Evolutionary conservation across 2,329 filamentous ascomycete species (phyloP).

Genomic region (Tolypocladium sp.): DNA sequence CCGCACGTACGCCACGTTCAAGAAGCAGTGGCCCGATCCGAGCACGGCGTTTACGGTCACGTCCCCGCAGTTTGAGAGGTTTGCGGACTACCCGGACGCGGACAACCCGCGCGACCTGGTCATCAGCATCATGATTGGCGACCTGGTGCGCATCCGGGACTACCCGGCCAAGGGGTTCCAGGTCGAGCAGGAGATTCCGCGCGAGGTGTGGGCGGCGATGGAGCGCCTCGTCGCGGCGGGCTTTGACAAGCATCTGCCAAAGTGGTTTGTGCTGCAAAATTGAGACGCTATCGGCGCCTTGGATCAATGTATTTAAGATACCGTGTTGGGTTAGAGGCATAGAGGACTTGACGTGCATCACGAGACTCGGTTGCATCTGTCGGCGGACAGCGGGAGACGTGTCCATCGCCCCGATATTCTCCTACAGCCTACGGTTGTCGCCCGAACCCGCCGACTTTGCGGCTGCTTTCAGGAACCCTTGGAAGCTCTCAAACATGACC

Average conservation of each 20-base stretch:
- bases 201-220: conserved; percentile 30
- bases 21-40: conserved; percentile 33
- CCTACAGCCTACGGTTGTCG: too few relatives aligned
- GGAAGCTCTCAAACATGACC: conserved; percentile 77
- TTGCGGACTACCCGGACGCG: conserved; percentile 29
- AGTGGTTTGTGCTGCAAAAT: background rate
- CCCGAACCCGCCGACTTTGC: conserved; percentile 5
- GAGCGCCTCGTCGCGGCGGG: conserved; percentile 29
- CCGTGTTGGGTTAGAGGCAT: background rate
- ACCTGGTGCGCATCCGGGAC: conserved; percentile 31
- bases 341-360: background rate
- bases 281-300: background rate
- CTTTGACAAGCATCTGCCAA: conserved; percentile 27
- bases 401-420: too few relatives aligned
- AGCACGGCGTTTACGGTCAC: conserved; percentile 27
- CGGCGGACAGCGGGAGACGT: too few relatives aligned
- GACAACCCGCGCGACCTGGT: conserved; percentile 32
- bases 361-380: background rate
- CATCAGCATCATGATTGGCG: conserved; percentile 34
- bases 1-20: conserved; percentile 35
- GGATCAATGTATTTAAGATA: background rate
- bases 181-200: conserved; percentile 31
- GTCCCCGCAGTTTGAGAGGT: conserved; percentile 24
- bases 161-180: conserved; percentile 34
- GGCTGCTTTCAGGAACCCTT: conserved; percentile 59